A percentile compares a stretch with the other conserved stretches of the same genome.
Conservation (phyloP, 1,284 basidiomycete genomes). For the Austropuccinia psidii region DNA sequence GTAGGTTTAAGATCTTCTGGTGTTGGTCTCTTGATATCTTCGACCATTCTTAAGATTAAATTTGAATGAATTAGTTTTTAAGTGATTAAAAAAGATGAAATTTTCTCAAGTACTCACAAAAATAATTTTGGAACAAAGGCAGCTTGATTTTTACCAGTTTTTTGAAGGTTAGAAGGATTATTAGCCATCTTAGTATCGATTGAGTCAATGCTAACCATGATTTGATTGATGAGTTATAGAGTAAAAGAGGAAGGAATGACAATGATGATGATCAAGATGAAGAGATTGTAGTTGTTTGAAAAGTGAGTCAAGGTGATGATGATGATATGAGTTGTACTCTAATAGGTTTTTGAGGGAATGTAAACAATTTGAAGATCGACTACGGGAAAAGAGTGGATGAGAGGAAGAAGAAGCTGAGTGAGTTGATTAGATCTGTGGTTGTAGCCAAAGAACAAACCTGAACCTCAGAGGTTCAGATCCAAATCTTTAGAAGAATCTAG, state of each 20-base stretch:
- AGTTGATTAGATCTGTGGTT: no score
- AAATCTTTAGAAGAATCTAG: no score
- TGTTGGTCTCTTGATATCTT: conserved; percentile 15
- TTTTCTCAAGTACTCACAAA: not conserved
- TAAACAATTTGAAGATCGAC: no score
- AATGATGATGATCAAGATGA: no score
- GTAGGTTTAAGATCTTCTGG: conserved; percentile 18
- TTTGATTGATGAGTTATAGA: not conserved
- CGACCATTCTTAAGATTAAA: conserved; percentile 11
- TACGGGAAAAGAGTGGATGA: no score
- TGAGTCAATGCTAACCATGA: not conserved
- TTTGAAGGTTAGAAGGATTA: conserved; percentile 9
- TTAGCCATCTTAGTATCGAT: not conserved
- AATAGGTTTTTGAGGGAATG: no score
- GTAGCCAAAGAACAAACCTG: no score
- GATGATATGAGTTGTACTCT: no score
- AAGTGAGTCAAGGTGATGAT: no score
- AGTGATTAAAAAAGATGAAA: not conserved
- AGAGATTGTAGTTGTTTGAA: no score
- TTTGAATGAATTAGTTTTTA: not conserved
- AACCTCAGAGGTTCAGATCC: no score
- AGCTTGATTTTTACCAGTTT: conserved; percentile 24
- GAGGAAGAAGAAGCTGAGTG: no score
- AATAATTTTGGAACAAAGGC: conserved; percentile 27
- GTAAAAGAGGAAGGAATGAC: not conserved